A percentile compares a stretch with the other conserved stretches of the same genome.
These are phyloP conservation scores for Coffea eugenioides DNA, from an alignment of 257 asterid genomes.

Conservation along the genomic window DNA sequence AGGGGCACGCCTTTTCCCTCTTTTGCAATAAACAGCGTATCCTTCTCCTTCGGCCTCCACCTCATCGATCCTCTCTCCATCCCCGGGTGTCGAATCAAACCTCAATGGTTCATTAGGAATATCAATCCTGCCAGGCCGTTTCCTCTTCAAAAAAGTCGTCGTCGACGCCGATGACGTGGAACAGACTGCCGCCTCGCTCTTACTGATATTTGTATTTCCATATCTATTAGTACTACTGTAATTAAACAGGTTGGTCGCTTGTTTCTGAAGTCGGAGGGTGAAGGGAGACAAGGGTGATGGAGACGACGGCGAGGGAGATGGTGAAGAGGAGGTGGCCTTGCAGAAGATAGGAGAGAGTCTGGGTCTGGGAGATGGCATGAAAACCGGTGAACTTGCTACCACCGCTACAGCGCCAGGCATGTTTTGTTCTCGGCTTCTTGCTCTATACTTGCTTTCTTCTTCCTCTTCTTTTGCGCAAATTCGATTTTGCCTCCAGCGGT, in stretches of 20 bases:
- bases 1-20: constrained; percentile 56
- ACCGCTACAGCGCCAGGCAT: constrained; percentile 55
- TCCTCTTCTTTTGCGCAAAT: neutral
- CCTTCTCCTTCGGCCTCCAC: constrained; percentile 59
- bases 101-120: constrained; percentile 45
- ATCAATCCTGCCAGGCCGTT: constrained; percentile 58
- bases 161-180: constrained; percentile 23
- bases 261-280: constrained; percentile 22
- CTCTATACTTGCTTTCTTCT: neutral
- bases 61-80: constrained; percentile 40
- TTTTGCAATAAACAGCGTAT: constrained; percentile 64
- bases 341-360: constrained; percentile 49
- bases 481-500: neutral
- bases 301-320: constrained; percentile 33
- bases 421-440: neutral
- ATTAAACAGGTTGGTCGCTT: constrained; percentile 17
- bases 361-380: constrained; percentile 54
- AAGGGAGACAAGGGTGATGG: constrained; percentile 36
- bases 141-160: constrained; percentile 56
- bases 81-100: constrained; percentile 26
- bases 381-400: constrained; percentile 49
- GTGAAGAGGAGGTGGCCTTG: constrained; percentile 40
- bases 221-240: neutral
- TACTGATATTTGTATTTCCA: constrained; percentile 1
- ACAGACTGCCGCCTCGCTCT: constrained; percentile 25